Base-by-base conservation (phyloP, 2,329 filamentous ascomycete genomes). In the Aspergillus sp. region DNA sequence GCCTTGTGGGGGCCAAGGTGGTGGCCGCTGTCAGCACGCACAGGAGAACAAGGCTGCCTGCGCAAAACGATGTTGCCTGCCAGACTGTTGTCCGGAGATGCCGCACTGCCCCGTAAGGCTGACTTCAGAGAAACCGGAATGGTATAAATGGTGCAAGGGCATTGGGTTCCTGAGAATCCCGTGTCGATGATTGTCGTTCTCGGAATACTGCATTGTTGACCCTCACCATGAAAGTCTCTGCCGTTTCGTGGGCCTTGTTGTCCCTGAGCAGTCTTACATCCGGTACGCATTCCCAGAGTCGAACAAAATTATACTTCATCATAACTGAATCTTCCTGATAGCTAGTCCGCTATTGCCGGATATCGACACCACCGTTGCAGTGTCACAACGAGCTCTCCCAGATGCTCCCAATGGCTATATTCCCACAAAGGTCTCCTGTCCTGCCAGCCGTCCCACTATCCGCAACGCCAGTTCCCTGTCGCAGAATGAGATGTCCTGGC, bases 401-500 rank as follows among this genome's bases (percentile, higher is more conserved):
- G 74, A 80, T 57, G 74, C 79, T 35, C 74, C 82, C 4, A 73
- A 86, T 58, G 80, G 81, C 51, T 96, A 96, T 65, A 79, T 81
- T 1, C 90, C 90, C 0, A 69, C 75, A 32, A 62, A 69, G 4
- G 83, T 86, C 38, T 65, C 77, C 52, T 95, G 90, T 59, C 88
- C 89, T 3, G 69, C 73, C 5, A 73, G 72, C n/a, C 76, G 80
- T 40, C 89, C 90, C 1, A 75, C 72, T 1, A 79, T 94, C 46
- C 82, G 89, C 55, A 65, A 65, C 33, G 86, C 85, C 41, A 66
- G 68, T 28, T 59, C 61, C 0, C 69, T 95, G 7, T 91, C 87
- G 3, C 57, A 73, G 10, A 73, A 83, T 47, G 91, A 96, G 70
- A 76, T 73, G 35, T 70, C 77, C 61, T 96, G 90, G 88, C 74